These are phyloP conservation scores for Hymenoscyphus scutula DNA, from an alignment of 2,329 filamentous ascomycete species.

Conservation along the genomic window DNA sequence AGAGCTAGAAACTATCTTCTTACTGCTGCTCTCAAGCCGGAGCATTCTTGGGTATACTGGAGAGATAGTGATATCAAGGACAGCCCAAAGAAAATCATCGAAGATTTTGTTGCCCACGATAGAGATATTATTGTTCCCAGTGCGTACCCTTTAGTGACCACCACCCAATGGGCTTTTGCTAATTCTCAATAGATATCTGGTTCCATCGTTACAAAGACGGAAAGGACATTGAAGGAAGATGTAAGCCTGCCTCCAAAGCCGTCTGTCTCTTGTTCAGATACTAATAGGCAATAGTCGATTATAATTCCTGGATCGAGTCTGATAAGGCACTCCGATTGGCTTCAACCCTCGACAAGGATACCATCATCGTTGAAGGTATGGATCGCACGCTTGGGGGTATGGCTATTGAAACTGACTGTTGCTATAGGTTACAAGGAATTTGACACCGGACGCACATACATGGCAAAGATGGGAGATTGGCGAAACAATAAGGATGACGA, in stretches of 20 bases:
- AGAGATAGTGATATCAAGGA: slow-evolving; percentile 95
- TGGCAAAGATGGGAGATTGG: slow-evolving; percentile 91
- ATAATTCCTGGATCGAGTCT: slow-evolving; percentile 98
- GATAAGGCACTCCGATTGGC: slow-evolving; percentile 76
- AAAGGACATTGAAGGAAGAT: slow-evolving; percentile 92
- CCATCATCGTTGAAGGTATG: slow-evolving; percentile 82
- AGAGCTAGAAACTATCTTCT: slow-evolving; percentile 90
- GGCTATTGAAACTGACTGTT: slow-evolving; percentile 16
- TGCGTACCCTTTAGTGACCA: slow-evolving; percentile 48
- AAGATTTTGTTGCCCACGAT: slow-evolving; percentile 94
- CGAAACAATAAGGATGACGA: slow-evolving; percentile 88
- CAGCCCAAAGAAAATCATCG: slow-evolving; percentile 80
- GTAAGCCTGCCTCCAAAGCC: slow-evolving; percentile 52
- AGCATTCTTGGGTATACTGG: slow-evolving; percentile 99
- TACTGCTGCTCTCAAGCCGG: slow-evolving; percentile 77
- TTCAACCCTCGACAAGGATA: slow-evolving; percentile 71
- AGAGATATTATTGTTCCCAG: slow-evolving; percentile 91
- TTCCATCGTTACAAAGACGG: slow-evolving; percentile 78
- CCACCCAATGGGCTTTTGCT: slow-evolving; percentile 24
- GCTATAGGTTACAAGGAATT: slow-evolving; percentile 82
- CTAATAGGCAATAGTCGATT: slow-evolving; percentile 67
- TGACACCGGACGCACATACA: slow-evolving; percentile 83
- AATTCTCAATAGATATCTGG: slow-evolving; percentile 75
- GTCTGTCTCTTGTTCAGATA: neutral
- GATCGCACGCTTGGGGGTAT: neutral